phyloP scores from a whole-genome alignment of 108 stramenopile species.

The Schizochytrium sp. region DNA sequence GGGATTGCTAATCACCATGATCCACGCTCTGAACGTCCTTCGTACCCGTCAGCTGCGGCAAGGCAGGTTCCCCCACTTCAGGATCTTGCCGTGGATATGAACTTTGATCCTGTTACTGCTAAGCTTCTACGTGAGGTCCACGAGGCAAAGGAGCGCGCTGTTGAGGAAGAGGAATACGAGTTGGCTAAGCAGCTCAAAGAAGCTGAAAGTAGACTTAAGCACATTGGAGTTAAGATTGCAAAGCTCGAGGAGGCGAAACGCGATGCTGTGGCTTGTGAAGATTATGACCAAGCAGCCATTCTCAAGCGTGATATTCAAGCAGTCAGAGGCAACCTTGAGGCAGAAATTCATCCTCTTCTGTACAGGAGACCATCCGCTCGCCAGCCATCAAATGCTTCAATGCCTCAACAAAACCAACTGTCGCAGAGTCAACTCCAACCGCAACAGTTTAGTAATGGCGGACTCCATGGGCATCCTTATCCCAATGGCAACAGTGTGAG shows the following conservation, averaged over 20 bases:
- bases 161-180: slow-evolving; percentile 75
- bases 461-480: not conserved
- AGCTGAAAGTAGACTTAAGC: slow-evolving; percentile 41
- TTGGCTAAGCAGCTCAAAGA: slow-evolving; percentile 76
- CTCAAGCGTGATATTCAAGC: slow-evolving; percentile 65
- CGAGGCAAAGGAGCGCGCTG: slow-evolving; percentile 72
- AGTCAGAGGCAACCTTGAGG: slow-evolving; percentile 61
- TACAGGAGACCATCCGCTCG: not conserved
- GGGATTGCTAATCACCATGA: not conserved
- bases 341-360: not conserved
- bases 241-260: slow-evolving; percentile 58
- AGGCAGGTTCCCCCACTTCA: slow-evolving; percentile 2
- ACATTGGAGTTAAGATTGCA: not conserved
- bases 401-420: not conserved
- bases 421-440: not conserved
- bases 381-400: not conserved
- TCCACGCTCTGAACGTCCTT: not conserved
- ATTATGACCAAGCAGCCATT: slow-evolving; percentile 67
- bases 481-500: no score
- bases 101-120: slow-evolving; percentile 65
- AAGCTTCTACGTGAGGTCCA: slow-evolving; percentile 62
- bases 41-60: not conserved
- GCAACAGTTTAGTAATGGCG: not conserved
- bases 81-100: slow-evolving; percentile 67
- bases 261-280: slow-evolving; percentile 66